Percentiles rank a stretch among this genome's conserved stretches.
Evolutionary conservation across 1,284 basidiomycete species (phyloP).

Genomic region (Sporisorium exsertum): DNA sequence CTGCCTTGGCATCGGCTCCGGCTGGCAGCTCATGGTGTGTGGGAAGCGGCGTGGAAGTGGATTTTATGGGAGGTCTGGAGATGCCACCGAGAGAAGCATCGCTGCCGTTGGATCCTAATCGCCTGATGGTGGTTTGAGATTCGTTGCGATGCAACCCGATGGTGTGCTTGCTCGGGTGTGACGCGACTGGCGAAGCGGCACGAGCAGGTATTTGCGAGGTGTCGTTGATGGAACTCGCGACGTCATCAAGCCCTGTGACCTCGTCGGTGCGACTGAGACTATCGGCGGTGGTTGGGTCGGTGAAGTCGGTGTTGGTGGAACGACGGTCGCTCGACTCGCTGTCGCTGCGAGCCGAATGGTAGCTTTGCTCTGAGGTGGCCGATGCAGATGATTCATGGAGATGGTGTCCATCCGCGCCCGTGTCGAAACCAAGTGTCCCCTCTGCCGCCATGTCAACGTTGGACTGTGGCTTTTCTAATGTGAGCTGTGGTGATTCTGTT

Average conservation of each 20-base stretch:
- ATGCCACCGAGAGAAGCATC: constrained; percentile 39
- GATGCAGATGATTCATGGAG: constrained; percentile 40
- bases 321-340: constrained; percentile 59
- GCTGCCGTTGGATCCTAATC: constrained; percentile 58
- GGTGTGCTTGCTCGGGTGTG: constrained; percentile 21
- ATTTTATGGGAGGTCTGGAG: constrained; percentile 17
- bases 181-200: not conserved
- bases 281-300: constrained; percentile 53
- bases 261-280: constrained; percentile 35
- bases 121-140: constrained; percentile 71
- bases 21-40: constrained; percentile 55
- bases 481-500: not conserved
- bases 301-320: constrained; percentile 49
- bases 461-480: not conserved
- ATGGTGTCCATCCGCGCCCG: constrained; percentile 2
- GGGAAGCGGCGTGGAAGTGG: constrained; percentile 44
- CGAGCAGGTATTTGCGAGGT: constrained; percentile 1
- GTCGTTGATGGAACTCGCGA: not conserved
- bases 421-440: not conserved
- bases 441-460: not conserved
- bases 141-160: constrained; percentile 68
- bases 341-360: constrained; percentile 56
- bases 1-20: constrained; percentile 8
- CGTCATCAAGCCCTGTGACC: constrained; percentile 1
- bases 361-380: constrained; percentile 56